These are phyloP conservation scores for Taxawa tesnikishii DNA, from an alignment of 2,329 filamentous ascomycete species.

Conservation along the genomic window DNA sequence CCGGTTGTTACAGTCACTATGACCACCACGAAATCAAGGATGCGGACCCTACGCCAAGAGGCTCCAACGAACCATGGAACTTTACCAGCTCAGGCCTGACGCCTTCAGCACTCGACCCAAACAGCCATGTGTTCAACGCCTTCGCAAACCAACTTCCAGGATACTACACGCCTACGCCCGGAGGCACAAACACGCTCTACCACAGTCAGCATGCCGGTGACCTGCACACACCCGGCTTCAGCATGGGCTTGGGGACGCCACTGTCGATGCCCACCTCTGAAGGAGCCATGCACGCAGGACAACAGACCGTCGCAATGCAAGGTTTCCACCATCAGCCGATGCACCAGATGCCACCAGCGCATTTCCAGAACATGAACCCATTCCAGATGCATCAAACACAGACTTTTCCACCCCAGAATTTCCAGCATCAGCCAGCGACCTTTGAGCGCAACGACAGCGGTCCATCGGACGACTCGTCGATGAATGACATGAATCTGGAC, in stretches of 20 bases:
- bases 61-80: conserved; percentile 68
- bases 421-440: conserved; percentile 68
- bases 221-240: conserved; percentile 69
- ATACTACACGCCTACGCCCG: conserved; percentile 81
- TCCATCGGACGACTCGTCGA: conserved; percentile 50
- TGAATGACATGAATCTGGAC: conserved; percentile 44
- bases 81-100: conserved; percentile 47
- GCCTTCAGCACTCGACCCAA: conserved; percentile 76
- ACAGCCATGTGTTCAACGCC: conserved; percentile 64
- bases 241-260: conserved; percentile 65
- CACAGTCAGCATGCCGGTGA: conserved; percentile 68
- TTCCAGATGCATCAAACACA: conserved; percentile 46
- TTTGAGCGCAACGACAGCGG: conserved; percentile 66
- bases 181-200: conserved; percentile 67
- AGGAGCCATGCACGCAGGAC: conserved; percentile 48
- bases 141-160: conserved; percentile 71
- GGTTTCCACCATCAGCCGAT: conserved; percentile 51
- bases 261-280: conserved; percentile 68
- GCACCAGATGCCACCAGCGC: conserved; percentile 43
- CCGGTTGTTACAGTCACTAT: conserved; percentile 23
- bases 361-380: conserved; percentile 54
- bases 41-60: conserved; percentile 71
- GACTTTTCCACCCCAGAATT: conserved; percentile 65
- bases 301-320: conserved; percentile 47
- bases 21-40: conserved; percentile 50